phyloP scores from a whole-genome alignment of 2,329 filamentous ascomycete species.

The Stemphylium vesicarium region DNA sequence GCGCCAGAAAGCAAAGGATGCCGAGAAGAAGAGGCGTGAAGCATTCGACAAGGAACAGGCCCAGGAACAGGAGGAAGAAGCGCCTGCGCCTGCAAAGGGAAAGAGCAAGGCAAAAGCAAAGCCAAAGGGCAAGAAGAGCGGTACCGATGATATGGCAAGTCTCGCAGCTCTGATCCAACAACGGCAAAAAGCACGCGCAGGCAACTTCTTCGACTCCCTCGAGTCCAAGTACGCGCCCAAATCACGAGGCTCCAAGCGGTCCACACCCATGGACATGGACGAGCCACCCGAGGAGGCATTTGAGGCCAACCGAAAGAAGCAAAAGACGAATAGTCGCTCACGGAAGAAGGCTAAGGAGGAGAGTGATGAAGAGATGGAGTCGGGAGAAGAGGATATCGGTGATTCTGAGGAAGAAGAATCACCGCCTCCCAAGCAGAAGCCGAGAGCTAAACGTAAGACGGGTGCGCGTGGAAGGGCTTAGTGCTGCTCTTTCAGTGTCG shows the following conservation, averaged over 20 bases:
- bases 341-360: slow-evolving; percentile 31
- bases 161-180: slow-evolving; percentile 48
- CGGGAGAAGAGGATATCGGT: slow-evolving; percentile 35
- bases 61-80: slow-evolving; percentile 59
- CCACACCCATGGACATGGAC: slow-evolving; percentile 54
- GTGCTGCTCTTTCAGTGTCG: slow-evolving; percentile 12
- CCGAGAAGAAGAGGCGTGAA: slow-evolving; percentile 46
- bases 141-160: slow-evolving; percentile 42
- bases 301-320: slow-evolving; percentile 43
- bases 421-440: slow-evolving; percentile 25
- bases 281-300: slow-evolving; percentile 71
- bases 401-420: slow-evolving; percentile 33
- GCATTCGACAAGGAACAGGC: slow-evolving; percentile 57
- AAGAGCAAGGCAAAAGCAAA: slow-evolving; percentile 34
- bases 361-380: slow-evolving; percentile 29
- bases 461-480: slow-evolving; percentile 24
- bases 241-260: slow-evolving; percentile 55
- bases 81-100: slow-evolving; percentile 57
- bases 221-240: slow-evolving; percentile 47
- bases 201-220: slow-evolving; percentile 44
- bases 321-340: slow-evolving; percentile 21
- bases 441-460: slow-evolving; percentile 23
- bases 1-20: slow-evolving; percentile 39
- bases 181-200: slow-evolving; percentile 42
- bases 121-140: slow-evolving; percentile 55